phyloP scores from a whole-genome alignment of 371 early-diverging fungal species.

The Blakeslea trispora region DNA sequence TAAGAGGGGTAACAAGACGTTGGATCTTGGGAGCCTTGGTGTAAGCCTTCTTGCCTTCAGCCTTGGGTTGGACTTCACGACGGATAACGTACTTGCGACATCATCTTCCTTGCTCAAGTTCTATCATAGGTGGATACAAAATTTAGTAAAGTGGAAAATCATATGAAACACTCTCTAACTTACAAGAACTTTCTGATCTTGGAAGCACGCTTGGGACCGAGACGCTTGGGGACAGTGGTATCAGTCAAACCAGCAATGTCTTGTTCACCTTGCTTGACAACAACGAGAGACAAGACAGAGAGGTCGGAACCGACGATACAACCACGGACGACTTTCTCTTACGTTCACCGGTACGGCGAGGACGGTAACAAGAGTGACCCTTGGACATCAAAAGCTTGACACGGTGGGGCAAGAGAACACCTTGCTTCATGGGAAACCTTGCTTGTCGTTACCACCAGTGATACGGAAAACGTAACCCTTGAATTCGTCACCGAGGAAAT shows the following conservation, averaged over 20 bases:
- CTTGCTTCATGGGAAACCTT: slow-evolving; percentile 99
- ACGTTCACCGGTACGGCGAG: slow-evolving; percentile 97
- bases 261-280: slow-evolving; percentile 96
- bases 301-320: slow-evolving; percentile 98
- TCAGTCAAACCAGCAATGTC: slow-evolving; percentile 98
- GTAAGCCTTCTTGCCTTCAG: slow-evolving; percentile 86
- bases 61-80: slow-evolving; percentile 90
- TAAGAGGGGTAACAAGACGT: slow-evolving; percentile 94
- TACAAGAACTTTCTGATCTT: slow-evolving; percentile 98
- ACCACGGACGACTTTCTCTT: slow-evolving; percentile 99
- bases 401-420: slow-evolving; percentile 93
- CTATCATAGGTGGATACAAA: no score
- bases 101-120: slow-evolving; percentile 95
- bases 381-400: slow-evolving; percentile 93
- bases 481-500: slow-evolving; percentile 97
- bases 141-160: slow-evolving; percentile 6
- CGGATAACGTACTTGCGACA: slow-evolving; percentile 98
- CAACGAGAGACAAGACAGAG: slow-evolving; percentile 90
- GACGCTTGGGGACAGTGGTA: slow-evolving; percentile 87
- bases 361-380: slow-evolving; percentile 99
- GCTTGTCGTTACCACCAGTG: slow-evolving; percentile 99
- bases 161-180: slow-evolving; percentile 27
- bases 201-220: slow-evolving; percentile 98
- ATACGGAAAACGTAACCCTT: slow-evolving; percentile 99
- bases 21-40: slow-evolving; percentile 97